Conservation (phyloP, 352 stramenopile genomes). For the Phytopythium vexans region DNA sequence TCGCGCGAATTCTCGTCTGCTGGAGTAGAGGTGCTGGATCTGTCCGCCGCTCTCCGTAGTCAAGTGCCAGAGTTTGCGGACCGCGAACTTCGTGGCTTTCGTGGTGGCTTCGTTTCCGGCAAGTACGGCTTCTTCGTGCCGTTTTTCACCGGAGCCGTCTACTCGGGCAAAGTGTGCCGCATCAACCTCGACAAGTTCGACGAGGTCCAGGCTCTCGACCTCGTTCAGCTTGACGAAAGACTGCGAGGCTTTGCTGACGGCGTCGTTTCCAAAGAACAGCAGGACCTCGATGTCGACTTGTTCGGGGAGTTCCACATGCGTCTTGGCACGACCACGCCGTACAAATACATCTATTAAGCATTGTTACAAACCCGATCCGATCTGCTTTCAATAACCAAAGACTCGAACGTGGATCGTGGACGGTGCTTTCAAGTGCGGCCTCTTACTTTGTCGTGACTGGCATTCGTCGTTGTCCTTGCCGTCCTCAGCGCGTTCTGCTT, state of each 20-base stretch:
- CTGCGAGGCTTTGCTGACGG: constrained; percentile 51
- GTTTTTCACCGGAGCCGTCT: constrained; percentile 61
- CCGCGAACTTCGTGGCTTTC: constrained; percentile 61
- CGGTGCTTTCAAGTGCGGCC: not conserved
- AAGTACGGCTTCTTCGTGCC: constrained; percentile 83
- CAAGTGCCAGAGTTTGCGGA: constrained; percentile 70
- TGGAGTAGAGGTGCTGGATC: constrained; percentile 53
- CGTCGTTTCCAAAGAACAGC: constrained; percentile 45
- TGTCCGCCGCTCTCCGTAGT: constrained; percentile 45
- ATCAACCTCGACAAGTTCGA: constrained; percentile 80
- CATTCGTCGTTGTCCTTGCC: constrained; percentile 5
- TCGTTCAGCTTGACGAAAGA: constrained; percentile 38
- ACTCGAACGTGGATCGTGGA: constrained; percentile 29
- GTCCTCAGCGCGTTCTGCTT: constrained; percentile 14
- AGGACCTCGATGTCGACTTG: constrained; percentile 46
- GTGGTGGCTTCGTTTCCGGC: constrained; percentile 57
- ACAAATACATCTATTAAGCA: constrained; percentile 61
- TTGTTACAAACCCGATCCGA: no score
- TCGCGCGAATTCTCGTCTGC: constrained; percentile 52
- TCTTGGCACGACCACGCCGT: constrained; percentile 57
- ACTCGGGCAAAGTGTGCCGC: constrained; percentile 72
- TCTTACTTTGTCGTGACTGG: constrained; percentile 8
- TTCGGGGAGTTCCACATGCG: constrained; percentile 66
- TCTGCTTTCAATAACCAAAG: constrained; percentile 28
- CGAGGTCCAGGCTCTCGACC: constrained; percentile 72